These are phyloP conservation scores for Grosmannia clavigera DNA, from an alignment of 2,329 filamentous ascomycete genomes.

Conservation along the genomic window DNA sequence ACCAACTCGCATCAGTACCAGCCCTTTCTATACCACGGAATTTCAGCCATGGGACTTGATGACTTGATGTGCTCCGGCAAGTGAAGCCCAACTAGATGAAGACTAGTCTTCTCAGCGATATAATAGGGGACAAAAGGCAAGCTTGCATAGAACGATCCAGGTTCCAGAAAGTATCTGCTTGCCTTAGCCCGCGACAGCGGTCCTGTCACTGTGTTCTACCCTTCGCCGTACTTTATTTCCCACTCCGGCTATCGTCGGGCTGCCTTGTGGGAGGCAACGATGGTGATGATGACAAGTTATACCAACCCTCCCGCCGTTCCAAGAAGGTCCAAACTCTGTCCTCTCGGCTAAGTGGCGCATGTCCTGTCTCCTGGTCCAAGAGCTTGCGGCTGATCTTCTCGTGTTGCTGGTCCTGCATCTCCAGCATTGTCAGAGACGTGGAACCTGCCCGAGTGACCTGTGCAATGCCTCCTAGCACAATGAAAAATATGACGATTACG, in stretches of 20 bases:
- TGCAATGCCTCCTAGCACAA: conserved; percentile 56
- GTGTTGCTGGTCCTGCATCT: conserved; percentile 54
- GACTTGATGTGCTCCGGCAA: too few species aligned
- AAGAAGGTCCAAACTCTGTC: conserved; percentile 69
- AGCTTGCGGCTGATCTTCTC: conserved; percentile 51
- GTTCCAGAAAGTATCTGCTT: too few species aligned
- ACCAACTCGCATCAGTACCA: too few species aligned
- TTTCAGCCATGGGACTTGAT: too few species aligned
- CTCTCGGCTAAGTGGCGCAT: conserved; percentile 40
- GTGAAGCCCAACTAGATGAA: too few species aligned
- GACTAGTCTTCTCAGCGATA: too few species aligned
- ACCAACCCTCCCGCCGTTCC: conserved; percentile 49
- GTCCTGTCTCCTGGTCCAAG: conserved; percentile 37
- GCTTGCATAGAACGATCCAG: too few species aligned
- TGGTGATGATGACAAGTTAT: conserved; percentile 7
- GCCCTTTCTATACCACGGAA: too few species aligned
- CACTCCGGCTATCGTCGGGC: background rate
- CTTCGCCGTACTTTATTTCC: background rate
- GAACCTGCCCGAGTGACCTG: conserved; percentile 60
- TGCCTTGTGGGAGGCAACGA: background rate
- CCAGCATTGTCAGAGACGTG: conserved; percentile 49
- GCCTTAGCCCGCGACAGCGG: background rate
- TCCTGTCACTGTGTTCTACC: background rate
- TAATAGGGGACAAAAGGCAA: too few species aligned
- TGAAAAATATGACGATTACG: conserved; percentile 55